A percentile compares a stretch with the other conserved stretches of the same genome.
Conservation (phyloP, 2,329 filamentous ascomycete species). For the Neofusicoccum laricinum region DNA sequence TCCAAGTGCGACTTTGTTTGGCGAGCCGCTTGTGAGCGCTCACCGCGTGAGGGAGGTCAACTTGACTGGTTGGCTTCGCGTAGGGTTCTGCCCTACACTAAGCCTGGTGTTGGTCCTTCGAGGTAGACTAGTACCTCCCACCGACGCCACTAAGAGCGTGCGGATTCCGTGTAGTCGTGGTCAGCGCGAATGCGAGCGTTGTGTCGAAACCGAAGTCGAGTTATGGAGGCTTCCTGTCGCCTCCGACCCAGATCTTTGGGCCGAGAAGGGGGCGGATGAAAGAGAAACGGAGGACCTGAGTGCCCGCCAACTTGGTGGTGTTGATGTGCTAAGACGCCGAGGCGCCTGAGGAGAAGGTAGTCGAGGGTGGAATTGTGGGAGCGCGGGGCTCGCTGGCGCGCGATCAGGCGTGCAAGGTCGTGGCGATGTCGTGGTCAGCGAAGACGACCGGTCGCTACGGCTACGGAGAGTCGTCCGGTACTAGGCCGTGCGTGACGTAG, state of each 20-base stretch:
- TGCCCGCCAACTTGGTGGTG: constrained; percentile 92
- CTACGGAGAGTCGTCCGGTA: neutral
- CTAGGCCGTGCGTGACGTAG: constrained; percentile 12
- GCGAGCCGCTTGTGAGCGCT: constrained; percentile 55
- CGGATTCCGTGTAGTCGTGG: neutral
- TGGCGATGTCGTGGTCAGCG: neutral
- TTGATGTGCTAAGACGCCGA: constrained; percentile 40
- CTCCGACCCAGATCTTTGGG: constrained; percentile 92
- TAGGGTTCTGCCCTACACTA: constrained; percentile 47
- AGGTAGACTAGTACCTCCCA: constrained; percentile 15
- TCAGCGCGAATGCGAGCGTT: constrained; percentile 19
- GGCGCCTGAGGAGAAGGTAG: constrained; percentile 31
- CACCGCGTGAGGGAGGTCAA: constrained; percentile 51
- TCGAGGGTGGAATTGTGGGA: neutral
- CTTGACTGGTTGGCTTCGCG: constrained; percentile 47
- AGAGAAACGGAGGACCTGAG: constrained; percentile 67
- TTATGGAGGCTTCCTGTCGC: constrained; percentile 98
- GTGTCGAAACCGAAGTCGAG: constrained; percentile 46
- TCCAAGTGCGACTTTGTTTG: constrained; percentile 19
- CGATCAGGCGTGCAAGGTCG: neutral
- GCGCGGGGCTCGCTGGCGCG: neutral
- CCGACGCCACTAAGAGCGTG: constrained; percentile 13
- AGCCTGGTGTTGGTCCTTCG: constrained; percentile 28
- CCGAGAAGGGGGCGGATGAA: constrained; percentile 86
- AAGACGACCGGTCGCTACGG: constrained; percentile 5